A percentile compares a stretch with the other conserved stretches of the same genome.
Evolutionary conservation across 208 protist species (phyloP).

Genomic region (Leishmania tropica): DNA sequence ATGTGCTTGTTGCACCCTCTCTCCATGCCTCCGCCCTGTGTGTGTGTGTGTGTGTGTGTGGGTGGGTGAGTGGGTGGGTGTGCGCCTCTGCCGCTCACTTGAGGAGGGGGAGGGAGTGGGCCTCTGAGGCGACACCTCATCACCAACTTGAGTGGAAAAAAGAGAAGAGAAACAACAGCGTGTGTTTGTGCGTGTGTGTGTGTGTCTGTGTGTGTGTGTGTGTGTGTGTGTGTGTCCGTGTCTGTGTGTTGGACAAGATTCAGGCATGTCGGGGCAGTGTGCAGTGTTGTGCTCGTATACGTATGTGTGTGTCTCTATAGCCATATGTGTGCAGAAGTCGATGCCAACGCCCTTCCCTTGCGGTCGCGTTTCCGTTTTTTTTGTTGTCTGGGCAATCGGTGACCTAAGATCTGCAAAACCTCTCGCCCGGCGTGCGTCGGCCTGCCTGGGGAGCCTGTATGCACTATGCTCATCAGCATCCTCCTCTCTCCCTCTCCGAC

Average conservation of each 20-base stretch:
- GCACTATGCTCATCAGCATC: not conserved
- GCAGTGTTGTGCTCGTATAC: not conserved
- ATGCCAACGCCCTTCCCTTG: not conserved
- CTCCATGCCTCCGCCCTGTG: not conserved
- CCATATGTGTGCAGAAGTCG: not conserved
- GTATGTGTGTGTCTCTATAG: not conserved
- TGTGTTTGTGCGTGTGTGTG: too few relatives aligned
- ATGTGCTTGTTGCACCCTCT: not conserved
- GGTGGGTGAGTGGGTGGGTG: too few relatives aligned
- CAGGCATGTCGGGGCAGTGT: not conserved
- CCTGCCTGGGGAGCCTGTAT: not conserved
- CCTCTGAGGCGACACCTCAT: too few relatives aligned
- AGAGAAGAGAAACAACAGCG: too few relatives aligned
- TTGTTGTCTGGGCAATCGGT: not conserved
- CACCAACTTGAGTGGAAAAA: too few relatives aligned
- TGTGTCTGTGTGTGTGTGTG: not conserved
- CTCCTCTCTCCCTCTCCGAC: not conserved
- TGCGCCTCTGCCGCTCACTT: too few relatives aligned
- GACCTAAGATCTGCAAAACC: not conserved
- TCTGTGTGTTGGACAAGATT: not conserved
- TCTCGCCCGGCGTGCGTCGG: not conserved
- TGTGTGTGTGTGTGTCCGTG: too few relatives aligned
- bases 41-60: not conserved
- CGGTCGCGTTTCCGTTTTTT: not conserved
- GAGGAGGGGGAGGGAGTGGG: too few relatives aligned